These are phyloP conservation scores for Mortierella sp. DNA, from an alignment of 371 early-diverging fungal species.

Conservation along the genomic window DNA sequence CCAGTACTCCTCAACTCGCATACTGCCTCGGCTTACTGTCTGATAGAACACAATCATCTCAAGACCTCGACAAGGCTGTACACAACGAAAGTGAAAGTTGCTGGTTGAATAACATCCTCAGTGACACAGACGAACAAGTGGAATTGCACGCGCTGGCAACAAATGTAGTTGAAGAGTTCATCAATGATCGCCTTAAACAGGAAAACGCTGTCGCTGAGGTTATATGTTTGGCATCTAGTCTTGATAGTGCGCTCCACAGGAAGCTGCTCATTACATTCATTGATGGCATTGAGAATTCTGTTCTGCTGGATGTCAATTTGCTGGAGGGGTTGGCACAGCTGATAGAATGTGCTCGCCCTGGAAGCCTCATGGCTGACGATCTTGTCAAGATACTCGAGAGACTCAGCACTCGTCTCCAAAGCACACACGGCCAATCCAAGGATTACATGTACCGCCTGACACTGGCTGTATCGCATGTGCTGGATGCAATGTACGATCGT, in stretches of 20 bases:
- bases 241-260: not conserved
- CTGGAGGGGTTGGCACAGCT: conserved; percentile 10
- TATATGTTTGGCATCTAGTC: too few relatives aligned
- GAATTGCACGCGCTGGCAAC: too few relatives aligned
- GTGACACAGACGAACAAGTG: too few relatives aligned
- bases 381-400: conserved; percentile 1
- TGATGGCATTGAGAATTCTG: not conserved
- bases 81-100: not conserved
- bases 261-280: not conserved
- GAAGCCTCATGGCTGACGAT: conserved; percentile 3
- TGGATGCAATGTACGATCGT: conserved; percentile 17
- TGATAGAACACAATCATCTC: not conserved
- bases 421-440: conserved; percentile 6
- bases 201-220: too few relatives aligned
- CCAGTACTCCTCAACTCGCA: conserved; percentile 1
- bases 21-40: conserved; percentile 4
- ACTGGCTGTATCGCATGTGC: conserved; percentile 2
- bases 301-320: conserved; percentile 4
- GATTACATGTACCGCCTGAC: not conserved
- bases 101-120: not conserved
- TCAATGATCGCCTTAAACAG: too few relatives aligned
- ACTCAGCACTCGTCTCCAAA: not conserved
- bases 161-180: too few relatives aligned
- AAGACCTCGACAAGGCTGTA: not conserved
- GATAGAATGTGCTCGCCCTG: conserved; percentile 2